These are phyloP conservation scores for Aspergillus nomiae DNA, from an alignment of 2,329 filamentous ascomycete species.

Conservation along the genomic window DNA sequence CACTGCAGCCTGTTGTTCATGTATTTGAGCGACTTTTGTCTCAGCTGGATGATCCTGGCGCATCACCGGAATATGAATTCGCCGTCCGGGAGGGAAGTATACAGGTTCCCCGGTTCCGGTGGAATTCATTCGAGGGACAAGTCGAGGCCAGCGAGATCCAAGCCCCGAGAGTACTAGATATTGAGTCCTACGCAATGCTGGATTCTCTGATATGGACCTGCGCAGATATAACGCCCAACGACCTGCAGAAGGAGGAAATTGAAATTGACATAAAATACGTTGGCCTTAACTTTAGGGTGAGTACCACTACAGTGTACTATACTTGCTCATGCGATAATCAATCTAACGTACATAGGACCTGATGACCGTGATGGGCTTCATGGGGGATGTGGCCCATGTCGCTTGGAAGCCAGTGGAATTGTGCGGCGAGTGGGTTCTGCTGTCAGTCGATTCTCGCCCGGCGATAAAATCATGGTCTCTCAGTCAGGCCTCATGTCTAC, in stretches of 20 bases:
- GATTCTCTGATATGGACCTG: constrained; percentile 12
- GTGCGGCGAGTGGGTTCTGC: constrained; percentile 27
- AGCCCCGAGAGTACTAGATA: constrained; percentile 5
- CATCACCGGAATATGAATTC: constrained; percentile 16
- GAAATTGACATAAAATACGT: constrained; percentile 38
- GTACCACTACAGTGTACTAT: neutral
- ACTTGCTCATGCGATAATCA: too few relatives aligned
- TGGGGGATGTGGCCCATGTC: constrained; percentile 24
- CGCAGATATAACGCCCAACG: neutral
- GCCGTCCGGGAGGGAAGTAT: constrained; percentile 10
- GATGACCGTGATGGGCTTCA: constrained; percentile 35
- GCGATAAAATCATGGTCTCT: constrained; percentile 32
- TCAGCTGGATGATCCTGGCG: neutral
- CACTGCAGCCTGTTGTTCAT: constrained; percentile 3
- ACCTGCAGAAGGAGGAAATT: constrained; percentile 22
- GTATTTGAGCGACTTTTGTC: constrained; percentile 10
- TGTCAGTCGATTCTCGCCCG: constrained; percentile 27
- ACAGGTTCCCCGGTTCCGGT: constrained; percentile 13
- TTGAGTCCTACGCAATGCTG: constrained; percentile 12
- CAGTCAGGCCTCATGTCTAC: constrained; percentile 12
- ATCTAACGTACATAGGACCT: constrained; percentile 24
- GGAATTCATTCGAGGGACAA: constrained; percentile 9
- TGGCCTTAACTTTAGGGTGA: constrained; percentile 35
- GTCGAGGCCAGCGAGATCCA: neutral
- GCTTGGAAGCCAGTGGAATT: constrained; percentile 34